Conservation (phyloP, 371 early-diverging fungal species). For the Saksenaea oblongispora region DNA sequence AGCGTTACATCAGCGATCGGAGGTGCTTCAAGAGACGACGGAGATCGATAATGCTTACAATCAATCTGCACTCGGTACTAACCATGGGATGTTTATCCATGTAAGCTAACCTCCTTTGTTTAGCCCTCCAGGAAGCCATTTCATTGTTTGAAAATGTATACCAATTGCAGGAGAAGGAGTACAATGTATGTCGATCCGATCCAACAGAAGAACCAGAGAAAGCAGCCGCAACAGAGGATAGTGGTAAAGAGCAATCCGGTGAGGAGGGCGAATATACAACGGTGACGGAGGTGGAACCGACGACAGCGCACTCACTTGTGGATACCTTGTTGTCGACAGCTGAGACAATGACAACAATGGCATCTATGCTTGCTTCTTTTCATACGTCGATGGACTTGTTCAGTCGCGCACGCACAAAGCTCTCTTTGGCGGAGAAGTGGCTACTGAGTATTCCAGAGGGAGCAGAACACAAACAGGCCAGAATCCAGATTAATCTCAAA, state of each 20-base stretch:
- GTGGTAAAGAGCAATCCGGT: conserved; percentile 7
- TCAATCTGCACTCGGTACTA: conserved; percentile 43
- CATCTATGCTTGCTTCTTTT: conserved; percentile 46
- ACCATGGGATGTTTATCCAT: neutral
- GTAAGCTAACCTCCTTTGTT: too few relatives aligned
- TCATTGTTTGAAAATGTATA: conserved; percentile 53
- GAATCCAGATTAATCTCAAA: conserved; percentile 54
- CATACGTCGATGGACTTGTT: conserved; percentile 39
- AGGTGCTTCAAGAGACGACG: conserved; percentile 60
- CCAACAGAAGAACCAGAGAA: neutral
- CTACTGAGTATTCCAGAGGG: conserved; percentile 14
- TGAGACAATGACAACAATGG: conserved; percentile 50
- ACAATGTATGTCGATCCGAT: conserved; percentile 16
- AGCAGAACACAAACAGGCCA: conserved; percentile 24
- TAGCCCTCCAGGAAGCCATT: conserved; percentile 58
- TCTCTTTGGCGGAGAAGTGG: conserved; percentile 47
- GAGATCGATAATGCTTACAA: conserved; percentile 52
- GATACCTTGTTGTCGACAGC: conserved; percentile 42
- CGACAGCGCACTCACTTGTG: conserved; percentile 42
- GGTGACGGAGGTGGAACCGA: conserved; percentile 44
- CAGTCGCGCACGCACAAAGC: conserved; percentile 33
- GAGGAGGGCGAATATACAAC: conserved; percentile 28
- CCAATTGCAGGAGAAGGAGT: conserved; percentile 46
- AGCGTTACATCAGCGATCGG: conserved; percentile 64
- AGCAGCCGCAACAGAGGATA: conserved; percentile 1